A percentile compares a stretch with the other conserved stretches of the same genome.
Evolutionary conservation across 1,139 yeast genomes (phyloP).

Genomic region (Pichia norvegensis): DNA sequence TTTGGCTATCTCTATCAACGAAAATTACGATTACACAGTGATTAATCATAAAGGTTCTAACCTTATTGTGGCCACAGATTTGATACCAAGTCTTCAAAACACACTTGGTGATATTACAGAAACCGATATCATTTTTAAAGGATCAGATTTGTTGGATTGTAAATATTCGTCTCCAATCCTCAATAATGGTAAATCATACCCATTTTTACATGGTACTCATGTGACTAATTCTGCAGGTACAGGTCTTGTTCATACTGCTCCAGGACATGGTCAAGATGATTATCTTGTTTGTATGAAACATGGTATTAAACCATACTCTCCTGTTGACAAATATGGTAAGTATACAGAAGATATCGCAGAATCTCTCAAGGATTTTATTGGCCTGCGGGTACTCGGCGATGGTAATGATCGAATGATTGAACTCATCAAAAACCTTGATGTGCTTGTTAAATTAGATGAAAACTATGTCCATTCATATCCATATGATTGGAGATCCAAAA

Average conservation of each 20-base stretch:
- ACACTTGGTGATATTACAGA: conserved; percentile 7
- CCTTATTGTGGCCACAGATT: conserved; percentile 43
- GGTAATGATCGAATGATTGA: conserved; percentile 47
- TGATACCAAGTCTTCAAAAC: conserved; percentile 27
- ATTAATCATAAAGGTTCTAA: conserved; percentile 31
- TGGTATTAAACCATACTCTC: conserved; percentile 56
- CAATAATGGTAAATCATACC: conserved; percentile 30
- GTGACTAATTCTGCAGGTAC: conserved; percentile 83
- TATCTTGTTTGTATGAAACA: conserved; percentile 59
- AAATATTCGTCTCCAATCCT: conserved; percentile 51
- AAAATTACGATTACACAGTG: conserved; percentile 51
- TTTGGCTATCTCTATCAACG: conserved; percentile 69
- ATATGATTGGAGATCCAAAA: conserved; percentile 93
- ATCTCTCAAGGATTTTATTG: conserved; percentile 37
- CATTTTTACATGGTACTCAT: conserved; percentile 72
- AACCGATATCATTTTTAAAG: conserved; percentile 30
- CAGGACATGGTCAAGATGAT: conserved; percentile 97
- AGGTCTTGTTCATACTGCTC: conserved; percentile 94
- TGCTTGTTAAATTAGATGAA: conserved; percentile 43
- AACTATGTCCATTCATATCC: conserved; percentile 80
- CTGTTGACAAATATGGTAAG: conserved; percentile 70
- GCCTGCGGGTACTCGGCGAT: conserved; percentile 51
- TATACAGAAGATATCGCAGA: conserved; percentile 45
- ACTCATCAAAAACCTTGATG: conserved; percentile 35
- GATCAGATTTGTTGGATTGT: conserved; percentile 38